Percentiles rank a stretch among this genome's conserved stretches.
Evolutionary conservation across 2,329 filamentous ascomycete species (phyloP).

Genomic region (Pseudocercospora macadamiae): DNA sequence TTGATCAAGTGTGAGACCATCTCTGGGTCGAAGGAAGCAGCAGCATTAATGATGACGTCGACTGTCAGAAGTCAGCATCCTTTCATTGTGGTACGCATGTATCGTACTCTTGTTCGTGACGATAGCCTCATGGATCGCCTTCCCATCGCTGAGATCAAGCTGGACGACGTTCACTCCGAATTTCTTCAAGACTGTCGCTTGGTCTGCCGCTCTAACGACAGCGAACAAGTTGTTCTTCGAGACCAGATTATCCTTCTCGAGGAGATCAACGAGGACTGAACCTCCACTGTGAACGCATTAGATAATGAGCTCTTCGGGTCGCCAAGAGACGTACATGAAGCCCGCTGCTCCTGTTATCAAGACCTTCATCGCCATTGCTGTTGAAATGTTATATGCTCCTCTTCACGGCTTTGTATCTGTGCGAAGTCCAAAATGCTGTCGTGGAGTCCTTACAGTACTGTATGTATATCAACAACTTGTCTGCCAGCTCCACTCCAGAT

Average conservation of each 20-base stretch:
- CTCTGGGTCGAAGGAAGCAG: not conserved
- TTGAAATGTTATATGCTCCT: not conserved
- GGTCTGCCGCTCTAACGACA: not conserved
- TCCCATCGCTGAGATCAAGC: not conserved
- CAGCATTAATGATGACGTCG: not conserved
- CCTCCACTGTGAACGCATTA: not conserved
- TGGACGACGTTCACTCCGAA: not conserved
- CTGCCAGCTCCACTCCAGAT: not conserved
- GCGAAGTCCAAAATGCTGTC: not conserved
- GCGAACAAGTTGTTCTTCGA: not conserved
- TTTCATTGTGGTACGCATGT: not conserved
- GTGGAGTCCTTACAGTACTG: not conserved
- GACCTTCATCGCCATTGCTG: not conserved
- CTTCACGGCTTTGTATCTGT: too few species aligned
- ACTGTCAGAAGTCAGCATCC: not conserved
- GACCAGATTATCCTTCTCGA: not conserved
- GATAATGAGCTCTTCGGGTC: not conserved
- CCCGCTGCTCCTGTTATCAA: not conserved
- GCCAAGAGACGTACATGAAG: not conserved
- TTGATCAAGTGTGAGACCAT: not conserved
- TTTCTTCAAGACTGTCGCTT: not conserved
- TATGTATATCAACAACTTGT: not conserved
- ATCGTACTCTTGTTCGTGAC: not conserved
- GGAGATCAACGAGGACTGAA: not conserved
- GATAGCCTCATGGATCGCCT: not conserved